Evolutionary conservation across 2,329 filamentous ascomycete species (phyloP).

Genomic region (Bipolaris cookei): DNA sequence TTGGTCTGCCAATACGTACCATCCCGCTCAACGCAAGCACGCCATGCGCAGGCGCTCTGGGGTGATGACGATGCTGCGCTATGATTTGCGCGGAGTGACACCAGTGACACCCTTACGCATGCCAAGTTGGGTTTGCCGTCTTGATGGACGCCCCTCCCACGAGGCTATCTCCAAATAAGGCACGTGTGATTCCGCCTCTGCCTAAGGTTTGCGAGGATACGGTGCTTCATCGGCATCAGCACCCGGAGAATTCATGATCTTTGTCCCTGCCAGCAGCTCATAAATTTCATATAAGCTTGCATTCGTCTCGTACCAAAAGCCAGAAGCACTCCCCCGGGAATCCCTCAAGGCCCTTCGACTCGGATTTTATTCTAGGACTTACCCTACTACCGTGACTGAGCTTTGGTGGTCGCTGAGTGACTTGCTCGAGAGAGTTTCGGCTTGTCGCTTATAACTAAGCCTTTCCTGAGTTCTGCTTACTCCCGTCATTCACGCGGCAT

Average conservation of each 20-base stretch:
- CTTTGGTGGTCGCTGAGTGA: neutral
- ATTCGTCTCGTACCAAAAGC: neutral
- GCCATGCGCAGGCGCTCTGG: conserved; percentile 27
- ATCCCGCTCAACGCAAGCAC: conserved; percentile 26
- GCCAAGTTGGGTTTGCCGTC: conserved; percentile 29
- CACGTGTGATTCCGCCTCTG: conserved; percentile 26
- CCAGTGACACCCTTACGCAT: conserved; percentile 19
- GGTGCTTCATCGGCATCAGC: conserved; percentile 17
- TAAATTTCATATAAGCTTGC: conserved; percentile 10
- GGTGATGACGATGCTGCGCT: conserved; percentile 14
- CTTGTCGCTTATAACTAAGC: neutral
- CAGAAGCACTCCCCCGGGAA: too few species aligned
- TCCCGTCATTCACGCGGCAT: conserved; percentile 10
- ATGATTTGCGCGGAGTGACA: conserved; percentile 29
- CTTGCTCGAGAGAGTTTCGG: neutral
- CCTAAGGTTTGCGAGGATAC: conserved; percentile 28
- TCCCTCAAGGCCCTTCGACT: neutral
- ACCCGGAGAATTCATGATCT: conserved; percentile 12
- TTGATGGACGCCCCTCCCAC: conserved; percentile 22
- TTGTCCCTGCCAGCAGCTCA: conserved; percentile 9
- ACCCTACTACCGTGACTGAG: neutral
- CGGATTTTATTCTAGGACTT: neutral
- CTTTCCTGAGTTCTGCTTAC: neutral
- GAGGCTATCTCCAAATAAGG: conserved; percentile 21
- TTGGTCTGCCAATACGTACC: conserved; percentile 17